phyloP scores from a whole-genome alignment of 2,329 filamentous ascomycete genomes.

The Magnaporthiopsis rhizophila region DNA sequence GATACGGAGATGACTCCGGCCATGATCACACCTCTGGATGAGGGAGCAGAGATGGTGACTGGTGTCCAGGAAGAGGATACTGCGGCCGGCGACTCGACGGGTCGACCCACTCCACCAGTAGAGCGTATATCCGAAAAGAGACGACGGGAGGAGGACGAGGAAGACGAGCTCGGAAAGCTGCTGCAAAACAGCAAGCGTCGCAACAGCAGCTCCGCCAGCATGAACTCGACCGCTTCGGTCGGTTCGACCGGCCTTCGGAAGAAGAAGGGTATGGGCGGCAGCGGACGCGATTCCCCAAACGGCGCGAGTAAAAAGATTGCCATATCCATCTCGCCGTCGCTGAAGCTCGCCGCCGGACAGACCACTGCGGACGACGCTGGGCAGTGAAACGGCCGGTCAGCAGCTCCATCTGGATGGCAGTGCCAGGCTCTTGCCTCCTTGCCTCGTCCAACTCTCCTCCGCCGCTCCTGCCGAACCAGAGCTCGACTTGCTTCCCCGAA shows the following conservation, averaged over 20 bases:
- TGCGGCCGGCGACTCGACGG: conserved; percentile 17
- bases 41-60: conserved; percentile 14
- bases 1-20: conserved; percentile 29
- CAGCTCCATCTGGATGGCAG: not conserved
- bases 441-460: not conserved
- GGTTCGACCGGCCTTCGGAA: conserved; percentile 25
- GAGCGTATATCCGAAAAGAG: conserved; percentile 84
- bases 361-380: conserved; percentile 1
- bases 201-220: conserved; percentile 45
- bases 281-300: conserved; percentile 24
- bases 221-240: conserved; percentile 18
- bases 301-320: conserved; percentile 45
- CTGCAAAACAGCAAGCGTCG: conserved; percentile 56
- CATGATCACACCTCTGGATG: conserved; percentile 18
- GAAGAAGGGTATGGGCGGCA: conserved; percentile 37
- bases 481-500: not conserved
- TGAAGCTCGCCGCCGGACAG: conserved; percentile 23
- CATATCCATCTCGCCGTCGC: conserved; percentile 44
- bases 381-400: not conserved
- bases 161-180: conserved; percentile 83
- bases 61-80: conserved; percentile 14
- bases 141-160: conserved; percentile 84
- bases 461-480: not conserved
- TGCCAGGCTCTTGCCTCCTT: not conserved
- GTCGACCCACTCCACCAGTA: conserved; percentile 35